A percentile compares a stretch with the other conserved stretches of the same genome.
Evolutionary conservation across 2,329 filamentous ascomycete genomes (phyloP).

Genomic region (Microsporum canis): DNA sequence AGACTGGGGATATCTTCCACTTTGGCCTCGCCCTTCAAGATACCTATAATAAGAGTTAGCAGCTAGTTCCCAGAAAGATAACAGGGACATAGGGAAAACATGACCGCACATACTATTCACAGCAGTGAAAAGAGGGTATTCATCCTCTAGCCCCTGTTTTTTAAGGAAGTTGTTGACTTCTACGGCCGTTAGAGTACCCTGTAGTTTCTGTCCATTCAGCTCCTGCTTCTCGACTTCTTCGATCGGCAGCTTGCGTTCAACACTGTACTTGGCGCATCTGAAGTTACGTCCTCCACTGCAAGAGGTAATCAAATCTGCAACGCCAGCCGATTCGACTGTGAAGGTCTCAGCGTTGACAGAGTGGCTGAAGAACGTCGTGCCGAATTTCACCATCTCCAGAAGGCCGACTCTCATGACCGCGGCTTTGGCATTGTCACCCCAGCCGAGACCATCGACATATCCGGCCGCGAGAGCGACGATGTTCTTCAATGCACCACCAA

Average conservation of each 20-base stretch:
- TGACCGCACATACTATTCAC: slow-evolving; percentile 49
- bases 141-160: slow-evolving; percentile 60
- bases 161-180: slow-evolving; percentile 87
- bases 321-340: slow-evolving; percentile 90
- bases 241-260: slow-evolving; percentile 67
- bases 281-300: slow-evolving; percentile 90
- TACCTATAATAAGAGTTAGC: slow-evolving; percentile 38
- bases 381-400: slow-evolving; percentile 93
- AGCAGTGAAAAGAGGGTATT: slow-evolving; percentile 87
- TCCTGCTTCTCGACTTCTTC: slow-evolving; percentile 80
- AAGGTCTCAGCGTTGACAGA: slow-evolving; percentile 75
- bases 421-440: slow-evolving; percentile 98
- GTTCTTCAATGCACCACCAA: slow-evolving; percentile 93
- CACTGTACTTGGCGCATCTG: slow-evolving; percentile 78
- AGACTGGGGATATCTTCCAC: slow-evolving; percentile 71
- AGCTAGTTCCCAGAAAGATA: not conserved
- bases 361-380: slow-evolving; percentile 80
- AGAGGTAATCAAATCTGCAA: slow-evolving; percentile 90
- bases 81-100: not conserved
- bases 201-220: slow-evolving; percentile 91
- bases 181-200: slow-evolving; percentile 81
- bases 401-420: slow-evolving; percentile 94
- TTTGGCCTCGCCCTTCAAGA: slow-evolving; percentile 62
- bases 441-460: slow-evolving; percentile 88
- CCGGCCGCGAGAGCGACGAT: slow-evolving; percentile 88